phyloP scores from a whole-genome alignment of 2,329 filamentous ascomycete genomes.

The Sporothrix humicola region DNA sequence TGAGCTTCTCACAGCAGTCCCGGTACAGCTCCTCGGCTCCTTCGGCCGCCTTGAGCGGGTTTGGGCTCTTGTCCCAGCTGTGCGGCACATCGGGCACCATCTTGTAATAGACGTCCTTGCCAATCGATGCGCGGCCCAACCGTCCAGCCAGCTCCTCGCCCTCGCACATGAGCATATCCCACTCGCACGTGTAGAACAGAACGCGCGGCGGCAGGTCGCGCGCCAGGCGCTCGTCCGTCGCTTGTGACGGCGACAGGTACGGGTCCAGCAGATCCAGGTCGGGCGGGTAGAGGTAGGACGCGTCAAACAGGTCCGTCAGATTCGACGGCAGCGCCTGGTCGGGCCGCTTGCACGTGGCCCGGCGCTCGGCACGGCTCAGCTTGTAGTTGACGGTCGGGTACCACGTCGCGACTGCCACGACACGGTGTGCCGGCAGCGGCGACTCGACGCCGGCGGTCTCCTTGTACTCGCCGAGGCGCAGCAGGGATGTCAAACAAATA shows the following conservation, averaged over 20 bases:
- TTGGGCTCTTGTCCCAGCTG: constrained; percentile 71
- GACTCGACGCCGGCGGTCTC: constrained; percentile 16
- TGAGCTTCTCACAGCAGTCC: constrained; percentile 52
- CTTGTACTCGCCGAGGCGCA: constrained; percentile 44
- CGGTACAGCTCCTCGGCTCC: constrained; percentile 60
- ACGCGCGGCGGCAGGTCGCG: constrained; percentile 58
- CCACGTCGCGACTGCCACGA: constrained; percentile 58
- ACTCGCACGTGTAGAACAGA: constrained; percentile 65
- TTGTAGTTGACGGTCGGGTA: constrained; percentile 69
- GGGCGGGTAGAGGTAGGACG: constrained; percentile 63
- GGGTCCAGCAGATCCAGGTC: constrained; percentile 57
- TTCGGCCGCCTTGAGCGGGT: constrained; percentile 59
- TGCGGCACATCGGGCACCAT: constrained; percentile 65
- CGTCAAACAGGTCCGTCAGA: constrained; percentile 68
- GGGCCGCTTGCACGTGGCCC: constrained; percentile 58
- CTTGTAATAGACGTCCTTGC: constrained; percentile 63
- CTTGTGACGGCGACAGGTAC: constrained; percentile 63
- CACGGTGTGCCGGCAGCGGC: constrained; percentile 49
- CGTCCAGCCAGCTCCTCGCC: constrained; percentile 37
- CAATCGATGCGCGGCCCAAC: constrained; percentile 53
- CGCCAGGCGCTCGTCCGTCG: constrained; percentile 57
- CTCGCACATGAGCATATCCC: constrained; percentile 45
- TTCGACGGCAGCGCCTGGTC: constrained; percentile 63
- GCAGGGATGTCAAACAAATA: constrained; percentile 55
- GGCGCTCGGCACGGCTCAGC: constrained; percentile 60